phyloP scores from a whole-genome alignment of 805 yeast species.

The Schwanniomyces vanrijiae region DNA sequence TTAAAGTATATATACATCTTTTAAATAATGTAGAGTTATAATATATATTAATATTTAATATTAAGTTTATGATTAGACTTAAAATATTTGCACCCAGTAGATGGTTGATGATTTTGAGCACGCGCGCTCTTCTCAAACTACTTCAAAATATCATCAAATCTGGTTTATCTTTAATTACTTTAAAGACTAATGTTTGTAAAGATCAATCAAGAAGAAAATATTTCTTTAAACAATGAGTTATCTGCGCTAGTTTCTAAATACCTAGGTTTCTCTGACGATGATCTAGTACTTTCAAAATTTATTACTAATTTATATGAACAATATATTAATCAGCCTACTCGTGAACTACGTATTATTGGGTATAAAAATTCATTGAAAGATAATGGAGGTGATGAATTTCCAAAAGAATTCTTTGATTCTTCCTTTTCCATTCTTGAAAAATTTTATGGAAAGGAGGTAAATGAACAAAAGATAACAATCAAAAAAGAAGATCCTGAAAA shows the following conservation, averaged over 20 bases:
- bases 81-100: neutral
- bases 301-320: conserved; percentile 23
- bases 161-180: neutral
- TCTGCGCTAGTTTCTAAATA: conserved; percentile 10
- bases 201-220: neutral
- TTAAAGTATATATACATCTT: too few species aligned
- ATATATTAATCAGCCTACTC: conserved; percentile 2
- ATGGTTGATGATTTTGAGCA: neutral
- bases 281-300: conserved; percentile 26
- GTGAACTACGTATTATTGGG: conserved; percentile 3
- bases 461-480: neutral
- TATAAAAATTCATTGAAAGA: conserved; percentile 15
- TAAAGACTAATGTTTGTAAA: neutral
- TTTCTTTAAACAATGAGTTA: neutral
- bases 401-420: conserved; percentile 25
- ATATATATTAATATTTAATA: too few species aligned
- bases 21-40: neutral
- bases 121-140: neutral
- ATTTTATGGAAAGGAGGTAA: neutral
- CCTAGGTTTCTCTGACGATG: conserved; percentile 22
- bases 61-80: too few species aligned
- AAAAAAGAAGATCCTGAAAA: conserved; percentile 3
- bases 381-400: conserved; percentile 45
- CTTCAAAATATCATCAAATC: neutral
- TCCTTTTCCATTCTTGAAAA: conserved; percentile 13